Conservation (phyloP, 768 basidiomycete species). For the Boletus rubropictus region DNA sequence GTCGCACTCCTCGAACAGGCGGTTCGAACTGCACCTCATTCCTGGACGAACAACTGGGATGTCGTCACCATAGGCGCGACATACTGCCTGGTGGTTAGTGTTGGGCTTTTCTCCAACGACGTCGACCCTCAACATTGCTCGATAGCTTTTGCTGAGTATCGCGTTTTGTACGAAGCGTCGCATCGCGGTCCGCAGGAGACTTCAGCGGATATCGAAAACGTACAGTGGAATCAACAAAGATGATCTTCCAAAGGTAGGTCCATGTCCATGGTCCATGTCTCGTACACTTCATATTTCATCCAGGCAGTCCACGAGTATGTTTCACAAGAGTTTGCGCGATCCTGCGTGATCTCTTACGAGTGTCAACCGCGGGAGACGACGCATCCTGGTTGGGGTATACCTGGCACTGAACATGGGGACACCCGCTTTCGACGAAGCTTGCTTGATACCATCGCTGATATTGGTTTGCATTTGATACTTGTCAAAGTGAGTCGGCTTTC, state of each 20-base stretch:
- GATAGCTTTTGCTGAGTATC: constrained; percentile 52
- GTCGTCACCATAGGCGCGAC: constrained; percentile 64
- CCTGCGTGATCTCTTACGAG: constrained; percentile 65
- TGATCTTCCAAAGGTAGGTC: constrained; percentile 55
- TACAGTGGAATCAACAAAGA: constrained; percentile 45
- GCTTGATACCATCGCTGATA: constrained; percentile 63
- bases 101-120: constrained; percentile 1
- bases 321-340: constrained; percentile 68
- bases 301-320: constrained; percentile 66
- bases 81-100: constrained; percentile 63
- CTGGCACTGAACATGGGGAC: constrained; percentile 57
- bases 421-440: constrained; percentile 61
- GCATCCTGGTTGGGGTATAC: constrained; percentile 74
- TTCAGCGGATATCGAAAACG: constrained; percentile 63
- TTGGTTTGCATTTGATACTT: constrained; percentile 46
- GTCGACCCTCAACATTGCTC: not conserved
- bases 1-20: constrained; percentile 65
- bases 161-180: constrained; percentile 64
- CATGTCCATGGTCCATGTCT: not conserved
- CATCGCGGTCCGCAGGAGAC: constrained; percentile 55
- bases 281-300: not conserved
- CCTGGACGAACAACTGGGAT: constrained; percentile 62
- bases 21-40: constrained; percentile 54
- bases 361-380: constrained; percentile 59
- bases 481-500: not conserved